Evolutionary conservation across 2,329 filamentous ascomycete species (phyloP).

Genomic region (Nakataea oryzae): DNA sequence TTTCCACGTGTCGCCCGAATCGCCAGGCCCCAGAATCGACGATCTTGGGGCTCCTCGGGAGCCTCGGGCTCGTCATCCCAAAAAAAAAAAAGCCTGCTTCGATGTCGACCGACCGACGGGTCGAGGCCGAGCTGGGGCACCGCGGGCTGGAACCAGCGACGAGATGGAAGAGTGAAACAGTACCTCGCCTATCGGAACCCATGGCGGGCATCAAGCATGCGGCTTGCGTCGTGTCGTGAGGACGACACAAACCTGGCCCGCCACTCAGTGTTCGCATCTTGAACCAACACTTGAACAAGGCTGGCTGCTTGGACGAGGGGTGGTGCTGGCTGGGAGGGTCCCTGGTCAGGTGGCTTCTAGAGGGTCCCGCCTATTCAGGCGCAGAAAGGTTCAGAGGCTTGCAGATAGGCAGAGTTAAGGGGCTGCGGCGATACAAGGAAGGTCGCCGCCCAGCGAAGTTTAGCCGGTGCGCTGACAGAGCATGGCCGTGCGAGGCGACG

Average conservation of each 20-base stretch:
- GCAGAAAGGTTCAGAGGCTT: background rate
- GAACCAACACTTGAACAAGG: background rate
- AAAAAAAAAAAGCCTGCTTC: background rate
- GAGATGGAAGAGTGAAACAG: background rate
- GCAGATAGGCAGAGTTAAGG: background rate
- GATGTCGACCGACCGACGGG: background rate
- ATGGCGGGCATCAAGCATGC: no score
- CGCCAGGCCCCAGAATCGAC: background rate
- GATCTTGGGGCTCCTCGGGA: background rate
- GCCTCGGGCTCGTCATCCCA: background rate
- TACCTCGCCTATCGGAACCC: no score
- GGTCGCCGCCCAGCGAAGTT: background rate
- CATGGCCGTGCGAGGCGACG: background rate
- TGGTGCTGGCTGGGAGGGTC: no score
- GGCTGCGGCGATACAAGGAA: background rate
- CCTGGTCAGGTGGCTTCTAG: background rate
- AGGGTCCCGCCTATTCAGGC: background rate
- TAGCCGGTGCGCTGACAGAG: background rate
- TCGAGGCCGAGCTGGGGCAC: background rate
- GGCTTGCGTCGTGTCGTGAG: background rate
- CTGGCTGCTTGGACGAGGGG: no score
- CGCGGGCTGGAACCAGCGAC: background rate
- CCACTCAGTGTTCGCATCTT: no score
- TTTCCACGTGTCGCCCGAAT: background rate
- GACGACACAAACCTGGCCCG: background rate